Conservation (phyloP, 208 protist species). For the Trypanosomatidae sp. region DNA sequence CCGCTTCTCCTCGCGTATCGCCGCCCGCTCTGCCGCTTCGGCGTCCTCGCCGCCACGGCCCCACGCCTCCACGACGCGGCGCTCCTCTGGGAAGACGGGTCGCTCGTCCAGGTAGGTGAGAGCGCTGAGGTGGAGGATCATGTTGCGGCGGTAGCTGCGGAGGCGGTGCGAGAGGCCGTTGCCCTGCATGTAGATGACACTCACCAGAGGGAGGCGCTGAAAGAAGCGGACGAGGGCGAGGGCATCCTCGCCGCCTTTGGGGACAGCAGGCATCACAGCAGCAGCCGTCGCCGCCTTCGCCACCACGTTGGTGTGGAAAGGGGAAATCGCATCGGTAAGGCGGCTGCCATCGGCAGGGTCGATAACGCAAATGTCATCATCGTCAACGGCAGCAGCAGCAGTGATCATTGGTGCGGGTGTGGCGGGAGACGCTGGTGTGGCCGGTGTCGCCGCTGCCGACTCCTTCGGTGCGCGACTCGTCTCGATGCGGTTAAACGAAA, state of each 20-base stretch:
- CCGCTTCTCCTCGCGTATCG: constrained; percentile 81
- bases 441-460: not conserved
- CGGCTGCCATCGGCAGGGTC: constrained; percentile 10
- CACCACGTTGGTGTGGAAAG: too few species aligned
- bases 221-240: constrained; percentile 75
- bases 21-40: constrained; percentile 66
- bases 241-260: constrained; percentile 28
- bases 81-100: constrained; percentile 87
- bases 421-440: not conserved
- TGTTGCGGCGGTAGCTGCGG: constrained; percentile 85
- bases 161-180: constrained; percentile 66
- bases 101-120: constrained; percentile 91
- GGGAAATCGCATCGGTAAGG: too few species aligned
- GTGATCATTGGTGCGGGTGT: not conserved
- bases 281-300: too few species aligned
- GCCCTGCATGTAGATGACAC: constrained; percentile 91
- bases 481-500: constrained; percentile 92
- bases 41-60: constrained; percentile 64
- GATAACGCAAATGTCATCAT: constrained; percentile 41
- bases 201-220: constrained; percentile 69
- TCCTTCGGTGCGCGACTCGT: constrained; percentile 21
- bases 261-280: not conserved
- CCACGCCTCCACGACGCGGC: constrained; percentile 83
- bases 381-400: not conserved
- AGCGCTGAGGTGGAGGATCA: constrained; percentile 77